Evolutionary conservation across 2,329 filamentous ascomycete genomes (phyloP).

Genomic region (Colletotrichum camelliae): DNA sequence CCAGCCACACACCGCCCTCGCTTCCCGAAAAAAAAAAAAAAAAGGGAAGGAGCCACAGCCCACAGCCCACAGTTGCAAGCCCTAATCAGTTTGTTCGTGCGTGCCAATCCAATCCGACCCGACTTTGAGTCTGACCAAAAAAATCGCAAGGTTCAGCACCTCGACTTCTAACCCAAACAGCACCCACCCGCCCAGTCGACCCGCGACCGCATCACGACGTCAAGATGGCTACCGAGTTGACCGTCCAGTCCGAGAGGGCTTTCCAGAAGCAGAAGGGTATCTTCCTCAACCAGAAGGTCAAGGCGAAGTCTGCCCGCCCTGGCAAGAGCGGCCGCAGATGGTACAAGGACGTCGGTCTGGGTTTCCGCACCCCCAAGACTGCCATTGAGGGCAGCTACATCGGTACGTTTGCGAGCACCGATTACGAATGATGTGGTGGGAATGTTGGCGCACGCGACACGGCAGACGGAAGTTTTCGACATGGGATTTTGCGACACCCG

Average conservation of each 20-base stretch:
- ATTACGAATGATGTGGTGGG: not conserved
- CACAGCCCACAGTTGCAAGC: not conserved
- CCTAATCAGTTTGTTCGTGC: not conserved
- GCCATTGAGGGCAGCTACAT: conserved; percentile 99
- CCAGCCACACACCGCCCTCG: not conserved
- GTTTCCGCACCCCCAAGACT: conserved; percentile 97
- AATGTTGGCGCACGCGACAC: not conserved
- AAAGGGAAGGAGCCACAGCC: not conserved
- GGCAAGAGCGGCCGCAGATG: conserved; percentile 92
- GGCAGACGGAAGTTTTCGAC: not conserved
- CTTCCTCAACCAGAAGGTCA: conserved; percentile 97
- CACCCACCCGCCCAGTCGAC: conserved; percentile 22
- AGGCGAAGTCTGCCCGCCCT: conserved; percentile 81
- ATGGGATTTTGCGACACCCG: not conserved
- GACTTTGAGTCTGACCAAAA: not conserved
- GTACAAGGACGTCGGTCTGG: conserved; percentile 99
- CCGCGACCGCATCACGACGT: conserved; percentile 23
- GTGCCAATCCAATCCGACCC: not conserved
- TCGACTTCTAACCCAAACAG: conserved; percentile 22
- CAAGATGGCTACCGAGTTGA: conserved; percentile 96
- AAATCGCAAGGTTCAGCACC: conserved; percentile 17
- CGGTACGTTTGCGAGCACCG: conserved; percentile 70
- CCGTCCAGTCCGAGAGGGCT: conserved; percentile 99
- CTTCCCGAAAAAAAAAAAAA: not conserved
- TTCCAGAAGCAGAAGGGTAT: conserved; percentile 99